phyloP scores from a whole-genome alignment of 1,284 basidiomycete species.

The Xerocomus amazonicus region DNA sequence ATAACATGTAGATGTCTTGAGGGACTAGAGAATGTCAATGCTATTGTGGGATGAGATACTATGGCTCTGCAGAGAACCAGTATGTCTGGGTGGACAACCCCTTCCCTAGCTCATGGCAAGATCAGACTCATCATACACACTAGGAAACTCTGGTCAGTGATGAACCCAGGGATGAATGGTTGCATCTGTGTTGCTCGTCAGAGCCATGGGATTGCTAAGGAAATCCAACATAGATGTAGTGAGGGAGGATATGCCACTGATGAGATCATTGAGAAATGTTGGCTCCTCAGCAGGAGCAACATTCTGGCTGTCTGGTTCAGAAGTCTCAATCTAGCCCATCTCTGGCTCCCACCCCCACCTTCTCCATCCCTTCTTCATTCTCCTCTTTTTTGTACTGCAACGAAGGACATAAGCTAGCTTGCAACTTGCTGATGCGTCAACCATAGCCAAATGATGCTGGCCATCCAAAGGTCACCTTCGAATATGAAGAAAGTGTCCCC shows the following conservation, averaged over 20 bases:
- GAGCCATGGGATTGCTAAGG: not conserved
- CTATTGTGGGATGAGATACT: constrained; percentile 30
- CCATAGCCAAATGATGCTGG: constrained; percentile 47
- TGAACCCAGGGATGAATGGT: constrained; percentile 1
- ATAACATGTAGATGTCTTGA: constrained; percentile 33
- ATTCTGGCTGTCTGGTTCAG: not conserved
- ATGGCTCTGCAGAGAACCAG: not conserved
- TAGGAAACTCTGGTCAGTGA: constrained; percentile 13
- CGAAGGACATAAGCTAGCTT: constrained; percentile 52
- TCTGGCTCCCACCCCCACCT: not conserved
- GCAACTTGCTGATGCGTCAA: constrained; percentile 49
- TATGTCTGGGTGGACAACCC: constrained; percentile 3
- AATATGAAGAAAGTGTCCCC: constrained; percentile 23
- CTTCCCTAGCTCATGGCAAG: constrained; percentile 3
- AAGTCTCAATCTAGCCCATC: constrained; percentile 19
- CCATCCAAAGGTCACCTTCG: constrained; percentile 37
- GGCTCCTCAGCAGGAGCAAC: not conserved
- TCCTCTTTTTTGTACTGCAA: constrained; percentile 42
- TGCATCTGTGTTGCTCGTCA: not conserved
- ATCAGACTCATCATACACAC: constrained; percentile 7
- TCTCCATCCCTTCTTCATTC: constrained; percentile 10
- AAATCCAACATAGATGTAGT: constrained; percentile 18
- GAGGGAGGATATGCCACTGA: constrained; percentile 15
- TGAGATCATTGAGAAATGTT: constrained; percentile 18
- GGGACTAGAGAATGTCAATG: constrained; percentile 39